Percentiles rank a stretch among this genome's conserved stretches.
These are phyloP conservation scores for Cladobotryum protrusum DNA, from an alignment of 2,329 filamentous ascomycete species.

Conservation along the genomic window DNA sequence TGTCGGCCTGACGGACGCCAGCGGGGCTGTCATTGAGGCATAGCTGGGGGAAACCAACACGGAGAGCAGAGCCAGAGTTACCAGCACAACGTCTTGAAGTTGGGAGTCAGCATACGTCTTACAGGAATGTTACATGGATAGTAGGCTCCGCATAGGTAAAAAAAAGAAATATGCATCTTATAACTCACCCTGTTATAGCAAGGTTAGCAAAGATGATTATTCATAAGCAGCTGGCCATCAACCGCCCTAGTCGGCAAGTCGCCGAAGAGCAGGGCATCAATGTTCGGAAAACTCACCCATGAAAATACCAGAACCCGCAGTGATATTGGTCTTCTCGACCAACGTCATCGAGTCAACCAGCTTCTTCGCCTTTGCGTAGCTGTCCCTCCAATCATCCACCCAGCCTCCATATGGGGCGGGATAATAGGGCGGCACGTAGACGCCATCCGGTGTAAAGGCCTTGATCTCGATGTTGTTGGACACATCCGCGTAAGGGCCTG, in stretches of 20 bases:
- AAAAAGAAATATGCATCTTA: background rate
- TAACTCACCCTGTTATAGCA: conserved; percentile 8
- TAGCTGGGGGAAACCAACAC: conserved; percentile 66
- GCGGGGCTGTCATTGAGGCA: conserved; percentile 67
- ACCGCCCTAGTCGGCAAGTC: no score
- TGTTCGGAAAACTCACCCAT: conserved; percentile 57
- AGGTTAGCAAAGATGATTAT: no score
- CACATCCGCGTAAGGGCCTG: no score
- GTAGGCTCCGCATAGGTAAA: background rate
- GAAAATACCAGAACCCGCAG: conserved; percentile 61
- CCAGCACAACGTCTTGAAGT: conserved; percentile 58
- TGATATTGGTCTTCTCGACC: conserved; percentile 75
- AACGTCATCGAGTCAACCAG: conserved; percentile 71
- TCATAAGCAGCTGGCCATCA: no score
- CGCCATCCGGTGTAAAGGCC: conserved; percentile 14
- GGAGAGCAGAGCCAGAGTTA: conserved; percentile 64
- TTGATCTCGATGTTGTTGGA: no score
- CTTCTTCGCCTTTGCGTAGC: conserved; percentile 62
- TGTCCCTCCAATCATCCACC: conserved; percentile 59
- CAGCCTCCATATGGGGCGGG: conserved; percentile 68
- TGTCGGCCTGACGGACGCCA: conserved; percentile 66
- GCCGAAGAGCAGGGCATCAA: no score
- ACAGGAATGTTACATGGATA: background rate
- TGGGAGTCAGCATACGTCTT: background rate
- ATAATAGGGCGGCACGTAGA: conserved; percentile 54